These are phyloP conservation scores for Lepidium africanum DNA, from an alignment of 345 rosid species.

Conservation along the genomic window DNA sequence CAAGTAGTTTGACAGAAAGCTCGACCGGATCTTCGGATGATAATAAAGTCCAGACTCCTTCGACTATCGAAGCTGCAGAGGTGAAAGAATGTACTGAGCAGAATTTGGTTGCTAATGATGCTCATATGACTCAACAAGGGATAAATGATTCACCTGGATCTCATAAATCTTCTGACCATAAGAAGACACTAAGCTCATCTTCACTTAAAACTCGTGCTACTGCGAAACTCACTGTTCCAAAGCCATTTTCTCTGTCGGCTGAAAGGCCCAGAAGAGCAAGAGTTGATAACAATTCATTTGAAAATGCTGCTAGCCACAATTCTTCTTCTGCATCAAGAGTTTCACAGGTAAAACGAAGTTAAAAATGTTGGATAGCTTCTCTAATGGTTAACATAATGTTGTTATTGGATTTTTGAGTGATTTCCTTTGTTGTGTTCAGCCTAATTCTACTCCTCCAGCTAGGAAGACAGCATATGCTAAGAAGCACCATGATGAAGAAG, in stretches of 20 bases:
- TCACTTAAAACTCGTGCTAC: constrained; percentile 28
- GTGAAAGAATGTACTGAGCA: constrained; percentile 31
- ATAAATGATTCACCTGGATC: constrained; percentile 27
- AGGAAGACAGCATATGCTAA: constrained; percentile 40
- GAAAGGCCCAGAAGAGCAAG: constrained; percentile 36
- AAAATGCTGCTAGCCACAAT: constrained; percentile 26
- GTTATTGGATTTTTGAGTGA: neutral
- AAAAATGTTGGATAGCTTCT: neutral
- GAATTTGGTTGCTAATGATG: constrained; percentile 42
- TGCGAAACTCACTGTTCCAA: constrained; percentile 35
- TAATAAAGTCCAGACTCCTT: constrained; percentile 27
- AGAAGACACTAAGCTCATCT: constrained; percentile 32
- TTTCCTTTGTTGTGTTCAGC: constrained; percentile 34
- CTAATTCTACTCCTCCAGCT: constrained; percentile 42
- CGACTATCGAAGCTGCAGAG: constrained; percentile 27
- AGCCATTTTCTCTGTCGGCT: constrained; percentile 45
- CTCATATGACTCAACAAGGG: constrained; percentile 30
- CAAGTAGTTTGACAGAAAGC: constrained; percentile 31
- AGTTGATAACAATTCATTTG: constrained; percentile 25
- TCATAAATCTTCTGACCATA: constrained; percentile 21
- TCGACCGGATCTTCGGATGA: constrained; percentile 26
- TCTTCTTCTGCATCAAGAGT: constrained; percentile 41
- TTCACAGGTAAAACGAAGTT: constrained; percentile 45
- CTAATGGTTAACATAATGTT: neutral
- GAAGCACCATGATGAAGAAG: constrained; percentile 75